phyloP scores from a whole-genome alignment of 139 green algal genomes.

The Chlamydomonas sp. region DNA sequence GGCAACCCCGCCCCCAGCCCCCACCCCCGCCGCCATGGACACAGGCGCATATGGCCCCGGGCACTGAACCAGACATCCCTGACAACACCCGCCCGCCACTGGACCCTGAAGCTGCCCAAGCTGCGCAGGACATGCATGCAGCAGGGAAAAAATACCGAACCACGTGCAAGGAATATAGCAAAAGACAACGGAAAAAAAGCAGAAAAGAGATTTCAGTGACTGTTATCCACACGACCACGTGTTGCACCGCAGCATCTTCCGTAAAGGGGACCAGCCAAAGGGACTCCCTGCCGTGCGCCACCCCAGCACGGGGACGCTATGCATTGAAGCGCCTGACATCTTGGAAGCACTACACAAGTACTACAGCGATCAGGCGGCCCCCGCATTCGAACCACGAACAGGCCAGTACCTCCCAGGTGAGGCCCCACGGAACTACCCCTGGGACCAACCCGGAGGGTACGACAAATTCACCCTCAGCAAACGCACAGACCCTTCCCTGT shows the following conservation, averaged over 20 bases:
- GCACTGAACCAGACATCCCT: too few relatives aligned
- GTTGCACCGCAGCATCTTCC: background rate
- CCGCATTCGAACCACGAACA: background rate
- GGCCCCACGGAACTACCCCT: background rate
- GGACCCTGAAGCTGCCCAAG: too few relatives aligned
- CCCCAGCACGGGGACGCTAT: background rate
- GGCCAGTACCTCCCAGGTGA: background rate
- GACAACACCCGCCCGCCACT: too few relatives aligned
- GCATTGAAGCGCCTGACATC: background rate
- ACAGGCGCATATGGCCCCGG: too few relatives aligned
- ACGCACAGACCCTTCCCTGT: background rate
- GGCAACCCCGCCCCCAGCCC: too few relatives aligned
- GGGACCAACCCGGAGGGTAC: background rate
- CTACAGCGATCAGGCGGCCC: background rate
- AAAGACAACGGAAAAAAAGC: background rate
- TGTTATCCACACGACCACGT: background rate
- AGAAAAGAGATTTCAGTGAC: background rate
- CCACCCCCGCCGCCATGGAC: too few relatives aligned
- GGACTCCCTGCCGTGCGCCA: background rate
- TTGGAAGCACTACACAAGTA: background rate
- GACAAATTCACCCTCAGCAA: background rate
- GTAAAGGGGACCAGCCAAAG: background rate
- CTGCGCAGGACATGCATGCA: too few relatives aligned
- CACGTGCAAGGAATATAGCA: too few relatives aligned
- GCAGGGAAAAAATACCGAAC: too few relatives aligned